These are phyloP conservation scores for Myxozyma lipomycoides DNA, from an alignment of 805 yeast genomes.

Conservation along the genomic window DNA sequence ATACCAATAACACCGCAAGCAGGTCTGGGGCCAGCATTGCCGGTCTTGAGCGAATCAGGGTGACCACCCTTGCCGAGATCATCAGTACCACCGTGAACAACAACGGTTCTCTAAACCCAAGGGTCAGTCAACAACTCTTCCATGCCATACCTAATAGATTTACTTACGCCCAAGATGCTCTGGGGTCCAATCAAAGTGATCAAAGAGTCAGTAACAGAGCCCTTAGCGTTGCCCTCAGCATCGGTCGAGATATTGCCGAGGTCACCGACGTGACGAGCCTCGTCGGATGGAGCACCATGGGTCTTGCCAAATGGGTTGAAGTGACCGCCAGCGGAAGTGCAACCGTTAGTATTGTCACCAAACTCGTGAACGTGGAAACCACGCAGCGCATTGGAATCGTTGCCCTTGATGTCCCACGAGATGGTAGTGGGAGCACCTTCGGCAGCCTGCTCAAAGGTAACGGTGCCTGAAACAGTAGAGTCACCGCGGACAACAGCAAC, in stretches of 20 bases:
- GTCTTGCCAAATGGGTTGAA: conserved; percentile 85
- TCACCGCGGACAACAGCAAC: conserved; percentile 98
- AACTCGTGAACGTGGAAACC: conserved; percentile 98
- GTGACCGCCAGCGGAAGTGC: conserved; percentile 98
- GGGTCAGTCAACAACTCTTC: not conserved
- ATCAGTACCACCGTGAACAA: conserved; percentile 81
- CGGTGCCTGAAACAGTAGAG: conserved; percentile 81
- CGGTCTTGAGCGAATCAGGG: conserved; percentile 83
- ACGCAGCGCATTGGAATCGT: conserved; percentile 79
- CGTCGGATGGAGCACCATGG: conserved; percentile 90
- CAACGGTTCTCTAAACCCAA: conserved; percentile 58
- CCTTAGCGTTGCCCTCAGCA: conserved; percentile 84
- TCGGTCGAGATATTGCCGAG: conserved; percentile 92
- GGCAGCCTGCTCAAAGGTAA: conserved; percentile 75
- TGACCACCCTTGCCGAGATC: conserved; percentile 90
- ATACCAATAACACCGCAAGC: conserved; percentile 64
- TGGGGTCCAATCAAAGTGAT: conserved; percentile 81
- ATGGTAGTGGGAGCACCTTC: conserved; percentile 82
- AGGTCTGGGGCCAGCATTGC: conserved; percentile 92
- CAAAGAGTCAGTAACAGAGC: conserved; percentile 70
- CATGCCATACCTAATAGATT: not conserved
- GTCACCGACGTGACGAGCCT: conserved; percentile 83
- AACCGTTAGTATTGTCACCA: conserved; percentile 99
- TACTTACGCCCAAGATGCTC: conserved; percentile 65
- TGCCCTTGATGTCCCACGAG: conserved; percentile 85